Percentiles rank a stretch among this genome's conserved stretches.
Conservation (phyloP, 208 protist genomes). For the Leishmania guyanensis region DNA sequence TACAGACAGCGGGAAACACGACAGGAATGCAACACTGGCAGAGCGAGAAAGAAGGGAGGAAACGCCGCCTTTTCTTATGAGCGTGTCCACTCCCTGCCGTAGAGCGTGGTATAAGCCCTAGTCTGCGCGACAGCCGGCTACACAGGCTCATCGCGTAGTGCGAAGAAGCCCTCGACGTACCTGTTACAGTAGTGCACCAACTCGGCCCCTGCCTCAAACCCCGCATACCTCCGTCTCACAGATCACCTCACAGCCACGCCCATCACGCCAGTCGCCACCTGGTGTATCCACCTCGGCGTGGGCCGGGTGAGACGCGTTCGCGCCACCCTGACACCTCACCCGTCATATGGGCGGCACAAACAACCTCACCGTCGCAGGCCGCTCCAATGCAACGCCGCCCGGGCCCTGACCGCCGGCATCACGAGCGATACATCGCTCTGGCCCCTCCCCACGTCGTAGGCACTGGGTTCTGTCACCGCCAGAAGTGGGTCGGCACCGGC, state of each 20-base stretch:
- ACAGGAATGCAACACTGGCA: background rate
- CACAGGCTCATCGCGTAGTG: background rate
- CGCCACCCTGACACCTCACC: background rate
- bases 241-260: background rate
- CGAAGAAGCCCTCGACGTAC: background rate
- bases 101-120: background rate
- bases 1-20: background rate
- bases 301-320: background rate
- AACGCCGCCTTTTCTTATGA: background rate
- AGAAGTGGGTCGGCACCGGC: background rate
- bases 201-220: background rate
- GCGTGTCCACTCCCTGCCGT: background rate
- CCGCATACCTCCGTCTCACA: background rate
- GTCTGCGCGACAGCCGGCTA: background rate
- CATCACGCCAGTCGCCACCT: background rate
- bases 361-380: background rate
- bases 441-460: background rate
- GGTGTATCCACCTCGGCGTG: background rate
- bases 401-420: background rate
- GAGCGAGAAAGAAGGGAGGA: background rate
- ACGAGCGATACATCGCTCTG: background rate
- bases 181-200: background rate
- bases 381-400: background rate
- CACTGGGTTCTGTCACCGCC: background rate
- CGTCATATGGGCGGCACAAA: background rate